A percentile compares a stretch with the other conserved stretches of the same genome.
Evolutionary conservation across 768 basidiomycete genomes (phyloP).

Genomic region (Hebeloma cylindrosporum): DNA sequence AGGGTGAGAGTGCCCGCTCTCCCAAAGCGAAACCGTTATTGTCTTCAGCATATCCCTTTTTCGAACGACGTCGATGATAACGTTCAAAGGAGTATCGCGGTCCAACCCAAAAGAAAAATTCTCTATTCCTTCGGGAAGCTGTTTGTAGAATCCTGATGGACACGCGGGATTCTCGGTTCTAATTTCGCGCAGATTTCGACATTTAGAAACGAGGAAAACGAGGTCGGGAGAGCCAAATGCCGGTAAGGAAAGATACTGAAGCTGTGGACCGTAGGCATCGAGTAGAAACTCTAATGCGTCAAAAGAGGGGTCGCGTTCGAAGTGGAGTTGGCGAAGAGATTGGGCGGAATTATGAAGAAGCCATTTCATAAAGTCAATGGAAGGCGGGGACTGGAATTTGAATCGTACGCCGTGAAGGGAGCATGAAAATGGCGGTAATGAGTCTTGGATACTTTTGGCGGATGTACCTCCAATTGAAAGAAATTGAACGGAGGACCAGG

Average conservation of each 20-base stretch:
- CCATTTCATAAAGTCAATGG: conserved; percentile 66
- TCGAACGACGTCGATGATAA: conserved; percentile 57
- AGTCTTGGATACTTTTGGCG: conserved; percentile 47
- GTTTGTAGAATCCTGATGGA: conserved; percentile 45
- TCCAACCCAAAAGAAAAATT: conserved; percentile 64
- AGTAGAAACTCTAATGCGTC: conserved; percentile 58
- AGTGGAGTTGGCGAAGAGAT: conserved; percentile 52
- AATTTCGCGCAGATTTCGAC: conserved; percentile 51
- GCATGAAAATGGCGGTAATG: conserved; percentile 44
- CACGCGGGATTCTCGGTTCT: conserved; percentile 54
- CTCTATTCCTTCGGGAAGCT: conserved; percentile 48
- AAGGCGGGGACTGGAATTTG: conserved; percentile 65
- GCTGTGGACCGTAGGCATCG: conserved; percentile 43
- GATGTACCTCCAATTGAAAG: conserved; percentile 61
- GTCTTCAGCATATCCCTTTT: conserved; percentile 40
- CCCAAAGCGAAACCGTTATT: conserved; percentile 57
- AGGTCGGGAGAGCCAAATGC: conserved; percentile 50
- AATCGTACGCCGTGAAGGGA: conserved; percentile 54
- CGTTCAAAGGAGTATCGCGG: conserved; percentile 51
- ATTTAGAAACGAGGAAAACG: conserved; percentile 45
- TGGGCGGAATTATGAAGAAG: conserved; percentile 58
- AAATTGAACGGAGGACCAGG: conserved; percentile 58
- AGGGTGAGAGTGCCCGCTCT: conserved; percentile 48
- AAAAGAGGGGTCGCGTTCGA: conserved; percentile 59
- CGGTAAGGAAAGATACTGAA: conserved; percentile 60